Evolutionary conservation across 345 rosid species (phyloP).

Genomic region (Populus nigra): DNA sequence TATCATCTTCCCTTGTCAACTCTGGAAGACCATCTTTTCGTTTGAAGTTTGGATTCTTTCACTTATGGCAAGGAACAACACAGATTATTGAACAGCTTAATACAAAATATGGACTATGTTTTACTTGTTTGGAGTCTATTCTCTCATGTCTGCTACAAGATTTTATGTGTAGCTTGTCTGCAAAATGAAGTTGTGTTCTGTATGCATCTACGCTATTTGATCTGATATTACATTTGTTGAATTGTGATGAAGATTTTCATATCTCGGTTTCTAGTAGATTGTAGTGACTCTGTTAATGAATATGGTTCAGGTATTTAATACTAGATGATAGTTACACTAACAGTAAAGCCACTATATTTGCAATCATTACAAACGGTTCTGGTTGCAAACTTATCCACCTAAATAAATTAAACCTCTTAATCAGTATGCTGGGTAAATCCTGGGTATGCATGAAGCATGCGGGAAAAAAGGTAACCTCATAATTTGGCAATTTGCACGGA

Average conservation of each 20-base stretch:
- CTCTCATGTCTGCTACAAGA: background rate
- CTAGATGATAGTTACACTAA: too few species aligned
- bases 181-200: background rate
- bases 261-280: background rate
- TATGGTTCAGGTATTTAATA: too few species aligned
- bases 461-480: background rate
- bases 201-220: background rate
- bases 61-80: background rate
- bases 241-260: background rate
- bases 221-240: background rate
- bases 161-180: background rate
- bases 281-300: background rate
- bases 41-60: background rate
- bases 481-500: background rate
- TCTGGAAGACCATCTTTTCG: background rate
- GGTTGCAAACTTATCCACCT: too few species aligned
- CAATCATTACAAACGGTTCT: too few species aligned
- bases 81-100: background rate
- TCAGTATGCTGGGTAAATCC: too few species aligned
- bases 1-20: background rate
- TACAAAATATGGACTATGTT: background rate
- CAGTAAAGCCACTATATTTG: too few species aligned
- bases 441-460: background rate
- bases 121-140: background rate
- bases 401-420: too few species aligned